Base-by-base conservation (phyloP, 345 rosid species). In the Citrus mangshanensis region DNA sequence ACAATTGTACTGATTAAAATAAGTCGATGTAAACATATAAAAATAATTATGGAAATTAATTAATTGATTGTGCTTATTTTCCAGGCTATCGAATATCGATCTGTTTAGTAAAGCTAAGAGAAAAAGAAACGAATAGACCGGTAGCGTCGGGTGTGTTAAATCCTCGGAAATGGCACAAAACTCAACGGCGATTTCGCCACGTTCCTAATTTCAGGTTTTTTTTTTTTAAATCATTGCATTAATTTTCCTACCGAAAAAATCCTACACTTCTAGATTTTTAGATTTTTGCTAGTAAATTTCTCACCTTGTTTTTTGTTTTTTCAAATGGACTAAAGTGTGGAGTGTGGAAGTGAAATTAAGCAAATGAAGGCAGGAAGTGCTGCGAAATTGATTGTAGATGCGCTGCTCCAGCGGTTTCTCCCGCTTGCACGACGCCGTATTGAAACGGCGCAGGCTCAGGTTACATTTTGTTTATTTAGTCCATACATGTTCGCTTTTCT, bases 391-490 rank as follows among this genome's bases (percentile, higher is more conserved):
- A 94, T 96, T 69, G 99, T 96, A 46, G 98, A 94, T 80, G 97
- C 99, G 58, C 85, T 96, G 81, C 92, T 96, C 69, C 99, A 94
- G 86, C 97, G 97, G 46, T 96, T 96, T 79, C 92, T 96, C 13
- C 99, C 99, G 30, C 97, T 94, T 61, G 99, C 98, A 5, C 79
- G 99, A 72, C 97, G 98, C 27, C 97, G 97, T 78, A 94, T 96
- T 77, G 98, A 96, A 85, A 96, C 99, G 5, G 99, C 99, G 76
- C 99, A 96, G 80, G 98, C 97, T 77, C 99, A 96, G 97, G 98
- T 95, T 28, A 10, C 42, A 9, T 75, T 46, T 64, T 35, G 76
- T 59, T 66, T 9, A 66, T 16, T 66, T 66, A 21, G 49, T 66
- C 22, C 9, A 7, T 66, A 9, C 49, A 9, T 22, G 49, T 37